phyloP scores from a whole-genome alignment of 441 rosid species.

The Metrosideros polymorpha region DNA sequence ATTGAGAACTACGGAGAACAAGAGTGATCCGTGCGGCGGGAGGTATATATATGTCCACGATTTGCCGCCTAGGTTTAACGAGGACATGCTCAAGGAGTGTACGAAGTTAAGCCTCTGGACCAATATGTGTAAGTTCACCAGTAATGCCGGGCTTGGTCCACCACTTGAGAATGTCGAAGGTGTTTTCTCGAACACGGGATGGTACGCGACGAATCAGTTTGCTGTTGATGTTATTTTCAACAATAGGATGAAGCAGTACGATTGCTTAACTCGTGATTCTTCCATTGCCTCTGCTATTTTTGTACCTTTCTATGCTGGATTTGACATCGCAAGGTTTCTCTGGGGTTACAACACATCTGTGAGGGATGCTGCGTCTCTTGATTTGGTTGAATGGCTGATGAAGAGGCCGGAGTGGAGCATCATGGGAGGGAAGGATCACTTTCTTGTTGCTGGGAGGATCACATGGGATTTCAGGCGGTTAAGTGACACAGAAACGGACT shows the following conservation, averaged over 20 bases:
- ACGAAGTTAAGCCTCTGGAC: slow-evolving; percentile 93
- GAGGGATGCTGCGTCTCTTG: slow-evolving; percentile 92
- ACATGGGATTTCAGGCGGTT: slow-evolving; percentile 98
- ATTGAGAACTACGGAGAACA: slow-evolving; percentile 66
- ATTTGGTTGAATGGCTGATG: slow-evolving; percentile 82
- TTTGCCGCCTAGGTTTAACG: slow-evolving; percentile 82
- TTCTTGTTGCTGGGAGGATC: slow-evolving; percentile 92
- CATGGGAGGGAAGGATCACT: slow-evolving; percentile 91
- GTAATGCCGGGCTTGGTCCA: slow-evolving; percentile 91
- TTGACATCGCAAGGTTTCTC: slow-evolving; percentile 79
- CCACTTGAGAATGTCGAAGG: slow-evolving; percentile 87
- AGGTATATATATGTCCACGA: slow-evolving; percentile 86
- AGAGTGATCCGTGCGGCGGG: slow-evolving; percentile 91
- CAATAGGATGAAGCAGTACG: slow-evolving; percentile 79
- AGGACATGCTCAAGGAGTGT: slow-evolving; percentile 92
- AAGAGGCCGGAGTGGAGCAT: slow-evolving; percentile 89
- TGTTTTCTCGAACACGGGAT: slow-evolving; percentile 80
- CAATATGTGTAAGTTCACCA: slow-evolving; percentile 93
- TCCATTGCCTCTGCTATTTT: slow-evolving; percentile 89
- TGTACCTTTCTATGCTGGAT: slow-evolving; percentile 95
- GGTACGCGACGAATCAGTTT: slow-evolving; percentile 56
- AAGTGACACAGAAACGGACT: slow-evolving; percentile 57
- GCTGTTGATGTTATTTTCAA: not conserved
- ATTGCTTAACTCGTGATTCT: slow-evolving; percentile 80
- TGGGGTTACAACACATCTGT: slow-evolving; percentile 78